These are phyloP conservation scores for Leptographium radiaticola DNA, from an alignment of 2,329 filamentous ascomycete species.

Conservation along the genomic window DNA sequence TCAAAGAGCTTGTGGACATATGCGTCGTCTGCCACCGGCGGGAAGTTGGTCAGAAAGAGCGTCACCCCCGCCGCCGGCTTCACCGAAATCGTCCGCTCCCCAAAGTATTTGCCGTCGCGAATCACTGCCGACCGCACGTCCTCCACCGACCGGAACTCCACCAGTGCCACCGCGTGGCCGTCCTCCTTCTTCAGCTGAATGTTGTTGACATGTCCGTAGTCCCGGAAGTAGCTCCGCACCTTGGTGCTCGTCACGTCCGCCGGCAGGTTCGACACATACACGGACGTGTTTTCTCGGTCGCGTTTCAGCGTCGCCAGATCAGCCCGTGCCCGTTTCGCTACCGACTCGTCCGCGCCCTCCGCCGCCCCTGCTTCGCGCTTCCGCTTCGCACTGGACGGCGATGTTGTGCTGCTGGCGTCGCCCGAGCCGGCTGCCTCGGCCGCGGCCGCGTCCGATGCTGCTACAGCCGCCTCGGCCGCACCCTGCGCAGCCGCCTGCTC, in stretches of 20 bases:
- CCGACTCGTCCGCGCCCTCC: constrained; percentile 34
- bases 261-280: constrained; percentile 71
- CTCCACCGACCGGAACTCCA: constrained; percentile 74
- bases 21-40: constrained; percentile 57
- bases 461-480: constrained; percentile 17
- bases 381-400: constrained; percentile 45
- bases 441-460: constrained; percentile 2
- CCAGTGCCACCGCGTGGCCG: constrained; percentile 55
- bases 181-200: constrained; percentile 52
- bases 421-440: constrained; percentile 14
- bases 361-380: constrained; percentile 51
- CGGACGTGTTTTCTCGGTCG: constrained; percentile 79
- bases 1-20: constrained; percentile 58
- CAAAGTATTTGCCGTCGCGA: constrained; percentile 68
- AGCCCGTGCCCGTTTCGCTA: constrained; percentile 54
- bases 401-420: constrained; percentile 7
- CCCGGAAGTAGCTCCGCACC: constrained; percentile 80
- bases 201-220: constrained; percentile 74
- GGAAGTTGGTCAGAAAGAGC: constrained; percentile 84
- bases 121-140: constrained; percentile 73
- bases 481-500: constrained; percentile 7
- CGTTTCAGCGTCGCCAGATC: constrained; percentile 43
- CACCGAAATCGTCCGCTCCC: constrained; percentile 60
- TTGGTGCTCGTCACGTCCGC: constrained; percentile 54
- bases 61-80: constrained; percentile 65